These are phyloP conservation scores for Sphaerosporella brunnea DNA, from an alignment of 495 filamentous ascomycete genomes.

Conservation along the genomic window DNA sequence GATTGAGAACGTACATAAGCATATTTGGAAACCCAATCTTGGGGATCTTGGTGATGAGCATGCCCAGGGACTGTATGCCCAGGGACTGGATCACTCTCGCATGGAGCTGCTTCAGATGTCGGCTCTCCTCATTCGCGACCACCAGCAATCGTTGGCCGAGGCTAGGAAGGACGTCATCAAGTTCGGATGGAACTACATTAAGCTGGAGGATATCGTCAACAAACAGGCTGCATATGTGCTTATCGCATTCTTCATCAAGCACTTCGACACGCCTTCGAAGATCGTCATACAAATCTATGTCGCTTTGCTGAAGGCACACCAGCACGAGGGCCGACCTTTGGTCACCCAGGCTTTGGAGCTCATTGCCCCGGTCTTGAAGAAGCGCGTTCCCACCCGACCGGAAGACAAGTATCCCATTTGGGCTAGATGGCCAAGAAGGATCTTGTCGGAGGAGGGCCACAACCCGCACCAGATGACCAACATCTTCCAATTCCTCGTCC, in stretches of 20 bases:
- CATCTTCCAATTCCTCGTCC: conserved; percentile 91
- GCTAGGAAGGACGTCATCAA: conserved; percentile 96
- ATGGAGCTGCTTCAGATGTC: conserved; percentile 94
- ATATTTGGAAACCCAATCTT: conserved; percentile 81
- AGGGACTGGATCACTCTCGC: conserved; percentile 82
- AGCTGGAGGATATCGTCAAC: conserved; percentile 95
- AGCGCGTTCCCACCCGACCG: conserved; percentile 35
- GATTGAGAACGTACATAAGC: conserved; percentile 79
- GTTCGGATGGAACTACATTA: conserved; percentile 96
- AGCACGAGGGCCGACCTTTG: conserved; percentile 80
- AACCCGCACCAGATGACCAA: conserved; percentile 92
- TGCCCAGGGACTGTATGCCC: too few relatives aligned
- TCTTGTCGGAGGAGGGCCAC: conserved; percentile 85
- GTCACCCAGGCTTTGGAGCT: conserved; percentile 90
- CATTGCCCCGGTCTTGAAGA: conserved; percentile 81
- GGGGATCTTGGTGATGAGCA: conserved; percentile 71
- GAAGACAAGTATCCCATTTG: conserved; percentile 56
- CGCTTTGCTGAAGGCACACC: conserved; percentile 74
- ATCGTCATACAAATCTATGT: conserved; percentile 90
- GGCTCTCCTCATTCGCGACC: conserved; percentile 85
- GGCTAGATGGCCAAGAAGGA: conserved; percentile 79
- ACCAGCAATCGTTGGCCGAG: conserved; percentile 64
- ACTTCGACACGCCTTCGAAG: conserved; percentile 91
- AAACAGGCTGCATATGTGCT: conserved; percentile 96
- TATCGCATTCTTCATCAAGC: conserved; percentile 91